Base-by-base conservation (phyloP, 2,329 filamentous ascomycete genomes). In the Tympanopsis confertula region DNA sequence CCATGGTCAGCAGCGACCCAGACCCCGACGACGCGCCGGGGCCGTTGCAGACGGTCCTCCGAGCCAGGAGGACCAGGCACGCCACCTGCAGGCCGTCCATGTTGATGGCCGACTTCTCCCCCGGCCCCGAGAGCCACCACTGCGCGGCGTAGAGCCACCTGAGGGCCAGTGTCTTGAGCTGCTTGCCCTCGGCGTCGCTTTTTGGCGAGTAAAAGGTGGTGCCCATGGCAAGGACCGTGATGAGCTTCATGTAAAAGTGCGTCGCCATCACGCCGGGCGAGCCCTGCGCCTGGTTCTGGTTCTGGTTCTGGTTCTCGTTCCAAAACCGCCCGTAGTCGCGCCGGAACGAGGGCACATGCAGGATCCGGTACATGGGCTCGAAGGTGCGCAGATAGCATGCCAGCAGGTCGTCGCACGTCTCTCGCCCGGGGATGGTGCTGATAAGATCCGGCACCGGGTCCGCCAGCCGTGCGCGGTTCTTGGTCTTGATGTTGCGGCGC, bases 261-360 rank as follows among this genome's bases (percentile, higher is more conserved):
- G 22, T n/a, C 22, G 22, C 7, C 22, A 26, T 26, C 7, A 26
- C 7, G 7, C 7, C 7, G 7, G 7, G 22, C 22, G 7, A n/a
- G 7, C n/a, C 7, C 22, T 26, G 22, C n/a, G 22, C 22, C 22
- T 26, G 22, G 7, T 7, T 10, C 22, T 26, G 22, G 7, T 7
- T n/a, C 22, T 26, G 22, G 7, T 26, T n/a, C 22, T 26, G 22
- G 7, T 7, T n/a, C 22, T 26, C n/a, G 3, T 56, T 48, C 69
- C 69, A 74, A 42, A 66, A 68, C 1, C 38, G 49, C 3, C 54
- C 41, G 43, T 73, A 76, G 5, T 71, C 63, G 15, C 53, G 44
- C 58, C 61, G 61, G 41, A 76, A 78, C 0, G 59, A 65, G 0
- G 70, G 69, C 4, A 56, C 48, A 39, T 77, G 71, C 0, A 77